These are phyloP conservation scores for Diaporthe ilicicola DNA, from an alignment of 2,329 filamentous ascomycete genomes.

Conservation along the genomic window DNA sequence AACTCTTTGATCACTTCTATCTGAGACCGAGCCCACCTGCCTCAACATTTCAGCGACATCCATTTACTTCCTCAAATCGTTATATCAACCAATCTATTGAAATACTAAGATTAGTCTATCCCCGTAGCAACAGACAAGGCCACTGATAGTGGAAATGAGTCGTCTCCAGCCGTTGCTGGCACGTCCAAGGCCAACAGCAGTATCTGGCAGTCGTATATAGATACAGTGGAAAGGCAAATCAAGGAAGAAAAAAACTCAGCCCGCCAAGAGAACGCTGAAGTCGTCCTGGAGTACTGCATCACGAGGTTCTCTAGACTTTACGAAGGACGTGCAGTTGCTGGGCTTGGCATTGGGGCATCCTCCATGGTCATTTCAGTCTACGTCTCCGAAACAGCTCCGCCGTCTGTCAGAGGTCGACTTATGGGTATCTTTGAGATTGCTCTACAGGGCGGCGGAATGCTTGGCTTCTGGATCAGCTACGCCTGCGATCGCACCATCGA, in stretches of 20 bases:
- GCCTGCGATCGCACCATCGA: slow-evolving; percentile 14
- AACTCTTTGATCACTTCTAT: not conserved
- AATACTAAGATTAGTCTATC: not conserved
- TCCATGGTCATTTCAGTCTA: slow-evolving; percentile 45
- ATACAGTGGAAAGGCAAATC: not conserved
- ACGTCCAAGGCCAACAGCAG: not conserved
- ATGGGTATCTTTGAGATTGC: slow-evolving; percentile 67
- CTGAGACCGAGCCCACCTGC: not conserved
- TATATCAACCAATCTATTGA: not conserved
- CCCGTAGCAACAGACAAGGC: not conserved
- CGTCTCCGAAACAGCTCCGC: slow-evolving; percentile 68
- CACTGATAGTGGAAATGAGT: not conserved
- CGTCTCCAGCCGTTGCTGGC: not conserved
- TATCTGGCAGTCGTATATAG: not conserved
- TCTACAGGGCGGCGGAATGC: slow-evolving; percentile 62
- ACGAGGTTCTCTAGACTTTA: slow-evolving; percentile 42
- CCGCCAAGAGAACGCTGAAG: not conserved
- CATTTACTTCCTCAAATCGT: not conserved
- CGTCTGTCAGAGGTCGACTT: slow-evolving; percentile 65
- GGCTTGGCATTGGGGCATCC: slow-evolving; percentile 59
- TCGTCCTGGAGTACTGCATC: slow-evolving; percentile 36
- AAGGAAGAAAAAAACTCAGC: not conserved
- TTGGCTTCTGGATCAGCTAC: slow-evolving; percentile 63
- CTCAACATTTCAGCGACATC: not conserved
- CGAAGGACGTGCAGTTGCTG: slow-evolving; percentile 56